Conservation (phyloP, 176 grass and related monocot genomes). For the Hyparrhenia diplandra region DNA sequence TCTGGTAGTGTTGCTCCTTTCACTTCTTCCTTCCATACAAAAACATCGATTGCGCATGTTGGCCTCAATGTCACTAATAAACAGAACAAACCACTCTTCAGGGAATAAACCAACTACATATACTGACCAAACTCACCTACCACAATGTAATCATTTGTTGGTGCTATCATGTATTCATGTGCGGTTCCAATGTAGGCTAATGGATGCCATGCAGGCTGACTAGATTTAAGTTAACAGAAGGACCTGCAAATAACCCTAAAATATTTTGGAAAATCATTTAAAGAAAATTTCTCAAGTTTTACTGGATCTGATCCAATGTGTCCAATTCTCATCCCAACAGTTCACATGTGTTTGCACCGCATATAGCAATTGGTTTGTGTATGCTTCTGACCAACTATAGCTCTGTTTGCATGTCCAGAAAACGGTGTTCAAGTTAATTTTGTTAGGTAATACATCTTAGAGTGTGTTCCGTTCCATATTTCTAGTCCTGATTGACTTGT, state of each 20-base stretch:
- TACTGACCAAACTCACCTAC: background rate
- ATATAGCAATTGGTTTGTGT: background rate
- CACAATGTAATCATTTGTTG: background rate
- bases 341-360: background rate
- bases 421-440: background rate
- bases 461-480: background rate
- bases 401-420: constrained; percentile 14
- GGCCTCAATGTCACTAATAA: background rate
- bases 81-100: background rate
- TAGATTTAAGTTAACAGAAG: background rate
- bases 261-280: background rate
- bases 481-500: constrained; percentile 15
- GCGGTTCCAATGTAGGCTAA: background rate
- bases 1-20: background rate
- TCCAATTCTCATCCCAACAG: background rate
- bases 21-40: background rate
- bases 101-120: background rate
- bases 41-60: background rate
- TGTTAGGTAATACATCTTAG: background rate
- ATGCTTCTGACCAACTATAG: background rate
- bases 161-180: background rate
- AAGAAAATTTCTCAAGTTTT: background rate
- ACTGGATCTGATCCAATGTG: background rate
- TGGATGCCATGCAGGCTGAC: background rate
- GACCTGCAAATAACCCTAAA: background rate